Evolutionary conservation across 2,329 filamentous ascomycete species (phyloP), one percentile per base, ranked within the genome.

Genomic region (Aspergillus persii): DNA sequence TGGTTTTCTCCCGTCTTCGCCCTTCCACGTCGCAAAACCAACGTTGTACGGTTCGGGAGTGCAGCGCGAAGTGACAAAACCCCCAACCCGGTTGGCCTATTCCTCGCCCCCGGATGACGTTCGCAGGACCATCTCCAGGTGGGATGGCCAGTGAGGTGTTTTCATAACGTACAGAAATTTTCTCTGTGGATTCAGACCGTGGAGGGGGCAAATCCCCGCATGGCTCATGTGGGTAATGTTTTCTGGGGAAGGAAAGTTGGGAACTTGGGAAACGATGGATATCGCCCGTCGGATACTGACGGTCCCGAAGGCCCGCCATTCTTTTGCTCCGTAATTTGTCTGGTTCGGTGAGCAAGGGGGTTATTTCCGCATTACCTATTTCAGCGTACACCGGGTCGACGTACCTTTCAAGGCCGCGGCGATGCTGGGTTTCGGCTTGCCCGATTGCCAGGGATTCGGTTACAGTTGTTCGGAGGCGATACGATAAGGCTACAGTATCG

Each of bases 161-260:
- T 57, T 53, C 55, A 57, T 57, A 57, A 57, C 55, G 55, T 57
- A 57, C 51, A 11, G 47, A 47, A 50, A 49, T 29, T 50, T 44
- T 49, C n/a, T 50, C 39, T 39, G 54, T 50, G 54, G 18, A 29
- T 44, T 36, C 26, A n/a, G 49, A 55, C 44, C 53, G 54, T 56
- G 54, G 54, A 56, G 46, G 33, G 30, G 50, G 47, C 23, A 33
- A 50, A 26, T 30, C 54, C 49, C 54, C 54, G 54, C 54, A 56
- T 56, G 54, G 54, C 54, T 27, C 46, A 50, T 27, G 29, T 30
- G 46, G 31, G 27, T 47, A 47, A 39, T 26, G 8, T 27, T 31
- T 47, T 56, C 54, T 50, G 54, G 54, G 54, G 54, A 56, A 56
- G 54, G 46, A 36, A 48, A 47, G 18, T 23, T 23, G 18, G 18